These are phyloP conservation scores for Miscanthus lutarioriparius DNA, from an alignment of 176 grass and related monocot species.

Conservation along the genomic window DNA sequence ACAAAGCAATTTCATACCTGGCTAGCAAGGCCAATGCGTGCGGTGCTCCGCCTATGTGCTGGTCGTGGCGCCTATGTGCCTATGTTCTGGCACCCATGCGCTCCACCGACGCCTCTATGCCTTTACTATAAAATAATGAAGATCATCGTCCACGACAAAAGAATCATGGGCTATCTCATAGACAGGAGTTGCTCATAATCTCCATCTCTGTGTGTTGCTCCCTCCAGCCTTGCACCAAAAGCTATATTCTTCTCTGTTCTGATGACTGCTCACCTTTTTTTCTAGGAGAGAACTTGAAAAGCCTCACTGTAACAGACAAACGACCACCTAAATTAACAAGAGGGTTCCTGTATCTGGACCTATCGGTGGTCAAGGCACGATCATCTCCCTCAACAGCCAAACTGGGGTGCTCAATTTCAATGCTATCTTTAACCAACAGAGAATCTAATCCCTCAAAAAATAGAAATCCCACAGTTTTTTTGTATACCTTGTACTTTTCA, in stretches of 20 bases:
- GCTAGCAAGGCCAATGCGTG: no score
- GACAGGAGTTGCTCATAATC: slow-evolving; percentile 69
- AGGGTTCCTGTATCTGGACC: slow-evolving; percentile 38
- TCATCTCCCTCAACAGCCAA: slow-evolving; percentile 37
- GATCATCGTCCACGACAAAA: neutral
- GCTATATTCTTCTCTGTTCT: slow-evolving; percentile 44
- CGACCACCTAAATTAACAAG: slow-evolving; percentile 53
- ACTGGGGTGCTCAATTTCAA: slow-evolving; percentile 53
- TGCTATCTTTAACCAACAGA: slow-evolving; percentile 44
- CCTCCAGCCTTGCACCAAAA: slow-evolving; percentile 67
- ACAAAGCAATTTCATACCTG: no score
- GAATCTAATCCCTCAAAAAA: slow-evolving; percentile 56
- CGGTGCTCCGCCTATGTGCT: no score
- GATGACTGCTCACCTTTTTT: slow-evolving; percentile 52
- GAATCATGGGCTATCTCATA: slow-evolving; percentile 44
- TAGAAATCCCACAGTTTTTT: slow-evolving; percentile 58
- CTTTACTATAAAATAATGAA: no score
- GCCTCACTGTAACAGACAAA: slow-evolving; percentile 68
- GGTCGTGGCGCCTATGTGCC: no score
- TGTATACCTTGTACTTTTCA: slow-evolving; percentile 72
- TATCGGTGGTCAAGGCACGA: slow-evolving; percentile 33
- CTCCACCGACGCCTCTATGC: no score
- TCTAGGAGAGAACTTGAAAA: slow-evolving; percentile 78
- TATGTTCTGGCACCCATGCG: no score
- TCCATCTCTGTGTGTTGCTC: slow-evolving; percentile 55